phyloP scores from a whole-genome alignment of 345 rosid genomes.

The Mercurialis annua region DNA sequence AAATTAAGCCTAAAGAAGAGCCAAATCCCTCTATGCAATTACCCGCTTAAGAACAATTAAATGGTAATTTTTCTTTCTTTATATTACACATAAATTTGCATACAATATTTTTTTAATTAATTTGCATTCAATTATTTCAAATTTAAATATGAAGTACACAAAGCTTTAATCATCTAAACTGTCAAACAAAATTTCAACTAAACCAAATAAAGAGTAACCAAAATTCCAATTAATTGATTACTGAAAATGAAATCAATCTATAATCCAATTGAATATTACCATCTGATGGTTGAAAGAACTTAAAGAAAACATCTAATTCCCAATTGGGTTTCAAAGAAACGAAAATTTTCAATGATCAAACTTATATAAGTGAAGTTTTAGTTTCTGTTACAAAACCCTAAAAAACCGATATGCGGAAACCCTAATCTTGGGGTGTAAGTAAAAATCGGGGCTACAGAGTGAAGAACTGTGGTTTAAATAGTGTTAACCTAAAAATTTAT shows the following conservation, averaged over 20 bases:
- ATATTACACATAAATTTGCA: not conserved
- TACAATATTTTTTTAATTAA: not conserved
- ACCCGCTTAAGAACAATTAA: conserved; percentile 8
- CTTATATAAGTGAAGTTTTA: not conserved
- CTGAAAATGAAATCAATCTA: conserved; percentile 1
- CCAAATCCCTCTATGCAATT: conserved; percentile 26
- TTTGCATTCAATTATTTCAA: not conserved
- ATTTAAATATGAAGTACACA: not conserved
- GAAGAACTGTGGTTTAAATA: conserved; percentile 1
- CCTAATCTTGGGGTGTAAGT: conserved; percentile 25
- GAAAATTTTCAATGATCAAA: not conserved
- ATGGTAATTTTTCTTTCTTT: conserved; percentile 27
- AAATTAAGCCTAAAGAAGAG: conserved; percentile 34
- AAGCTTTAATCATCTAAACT: not conserved
- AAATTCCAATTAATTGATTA: not conserved
- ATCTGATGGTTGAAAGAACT: not conserved
- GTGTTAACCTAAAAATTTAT: conserved; percentile 3
- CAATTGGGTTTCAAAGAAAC: not conserved
- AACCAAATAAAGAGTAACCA: not conserved
- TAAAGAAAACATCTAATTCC: not conserved
- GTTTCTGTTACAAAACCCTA: conserved; percentile 32
- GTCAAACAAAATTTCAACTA: no score
- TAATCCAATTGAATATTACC: not conserved
- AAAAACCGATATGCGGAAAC: conserved; percentile 27
- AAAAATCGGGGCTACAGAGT: no score